phyloP scores from a whole-genome alignment of 169 alveolate species.

The Eimeria praecox region DNA sequence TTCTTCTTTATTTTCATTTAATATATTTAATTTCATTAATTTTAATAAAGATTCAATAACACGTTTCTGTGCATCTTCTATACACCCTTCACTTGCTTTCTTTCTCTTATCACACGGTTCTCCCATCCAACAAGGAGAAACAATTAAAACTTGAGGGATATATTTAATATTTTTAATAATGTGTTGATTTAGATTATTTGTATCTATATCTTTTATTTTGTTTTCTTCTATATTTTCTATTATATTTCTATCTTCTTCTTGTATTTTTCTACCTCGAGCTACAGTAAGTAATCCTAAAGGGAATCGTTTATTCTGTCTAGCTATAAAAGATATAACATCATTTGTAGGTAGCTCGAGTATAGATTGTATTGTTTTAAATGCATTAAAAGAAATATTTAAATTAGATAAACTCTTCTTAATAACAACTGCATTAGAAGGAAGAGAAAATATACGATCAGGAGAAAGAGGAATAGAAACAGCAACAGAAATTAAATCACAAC shows the following conservation, averaged over 20 bases:
- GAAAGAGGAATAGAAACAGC: background rate
- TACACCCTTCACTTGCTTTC: background rate
- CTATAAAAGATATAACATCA: background rate
- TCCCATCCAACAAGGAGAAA: constrained; percentile 31
- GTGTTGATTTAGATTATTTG: background rate
- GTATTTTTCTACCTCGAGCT: background rate
- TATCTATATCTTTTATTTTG: background rate
- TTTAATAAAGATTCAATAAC: background rate
- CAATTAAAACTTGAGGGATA: constrained; percentile 6
- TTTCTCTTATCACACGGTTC: background rate
- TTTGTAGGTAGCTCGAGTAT: background rate
- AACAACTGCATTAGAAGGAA: background rate
- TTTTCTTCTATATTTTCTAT: background rate
- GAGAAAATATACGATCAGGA: background rate
- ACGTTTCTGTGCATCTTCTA: background rate
- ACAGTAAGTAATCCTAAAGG: constrained; percentile 30
- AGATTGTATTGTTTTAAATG: background rate
- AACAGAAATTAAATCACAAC: background rate
- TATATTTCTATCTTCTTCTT: background rate
- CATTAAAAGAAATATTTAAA: no score
- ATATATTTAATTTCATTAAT: background rate
- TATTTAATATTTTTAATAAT: background rate
- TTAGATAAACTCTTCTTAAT: no score
- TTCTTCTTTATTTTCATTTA: background rate
- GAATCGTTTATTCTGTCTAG: background rate